A percentile compares a stretch with the other conserved stretches of the same genome.
Conservation (phyloP, 1,139 yeast species). For the Diutina neorugosa region DNA sequence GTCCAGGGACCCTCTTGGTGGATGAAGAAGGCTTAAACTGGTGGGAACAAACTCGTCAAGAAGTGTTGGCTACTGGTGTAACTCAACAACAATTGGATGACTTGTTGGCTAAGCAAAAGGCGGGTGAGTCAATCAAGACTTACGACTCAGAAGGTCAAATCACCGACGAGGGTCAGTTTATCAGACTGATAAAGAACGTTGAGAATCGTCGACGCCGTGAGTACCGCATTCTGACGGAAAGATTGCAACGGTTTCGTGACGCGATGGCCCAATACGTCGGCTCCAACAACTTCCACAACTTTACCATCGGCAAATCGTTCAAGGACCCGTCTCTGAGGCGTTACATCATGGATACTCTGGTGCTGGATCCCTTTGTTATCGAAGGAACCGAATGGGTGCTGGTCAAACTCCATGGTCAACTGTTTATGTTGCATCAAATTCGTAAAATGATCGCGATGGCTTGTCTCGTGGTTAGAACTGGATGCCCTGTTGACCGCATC, state of each 20-base stretch:
- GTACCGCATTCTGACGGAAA: slow-evolving; percentile 50
- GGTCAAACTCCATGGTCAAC: slow-evolving; percentile 93
- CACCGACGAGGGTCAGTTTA: slow-evolving; percentile 31
- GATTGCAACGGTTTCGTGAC: slow-evolving; percentile 49
- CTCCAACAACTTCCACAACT: slow-evolving; percentile 90
- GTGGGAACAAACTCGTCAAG: slow-evolving; percentile 39
- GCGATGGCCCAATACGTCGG: slow-evolving; percentile 73
- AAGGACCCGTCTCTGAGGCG: slow-evolving; percentile 79
- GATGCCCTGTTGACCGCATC: slow-evolving; percentile 69
- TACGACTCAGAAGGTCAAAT: slow-evolving; percentile 23
- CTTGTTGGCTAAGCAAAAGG: slow-evolving; percentile 7
- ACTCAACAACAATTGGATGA: slow-evolving; percentile 8
- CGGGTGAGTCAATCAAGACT: slow-evolving; percentile 11
- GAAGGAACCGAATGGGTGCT: slow-evolving; percentile 95
- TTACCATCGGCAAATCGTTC: slow-evolving; percentile 79
- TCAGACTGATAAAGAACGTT: slow-evolving; percentile 46
- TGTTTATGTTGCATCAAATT: slow-evolving; percentile 96
- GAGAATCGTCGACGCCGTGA: slow-evolving; percentile 61
- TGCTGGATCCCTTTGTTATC: slow-evolving; percentile 85
- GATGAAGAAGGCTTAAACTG: slow-evolving; percentile 54
- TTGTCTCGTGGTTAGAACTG: slow-evolving; percentile 70
- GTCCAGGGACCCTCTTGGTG: slow-evolving; percentile 46
- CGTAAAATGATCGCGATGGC: slow-evolving; percentile 98
- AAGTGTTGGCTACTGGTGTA: slow-evolving; percentile 27
- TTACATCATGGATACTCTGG: slow-evolving; percentile 66